Conservation (phyloP, 2,329 filamentous ascomycete species). For the Ceratocystis huliohia region DNA sequence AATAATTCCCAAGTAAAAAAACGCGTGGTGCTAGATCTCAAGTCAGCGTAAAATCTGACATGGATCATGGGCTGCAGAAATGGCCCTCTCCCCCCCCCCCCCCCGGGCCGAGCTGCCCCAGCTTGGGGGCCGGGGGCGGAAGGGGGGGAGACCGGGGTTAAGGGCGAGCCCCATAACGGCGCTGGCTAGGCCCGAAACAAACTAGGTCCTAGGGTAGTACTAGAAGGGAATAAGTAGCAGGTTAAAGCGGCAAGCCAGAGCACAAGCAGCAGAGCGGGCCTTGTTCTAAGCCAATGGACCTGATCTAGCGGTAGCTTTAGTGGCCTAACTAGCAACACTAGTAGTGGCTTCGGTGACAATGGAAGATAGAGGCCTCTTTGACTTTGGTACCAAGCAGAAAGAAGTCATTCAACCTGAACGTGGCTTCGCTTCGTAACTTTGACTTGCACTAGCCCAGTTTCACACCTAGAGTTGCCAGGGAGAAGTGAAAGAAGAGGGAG, state of each 20-base stretch:
- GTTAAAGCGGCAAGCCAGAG: not conserved
- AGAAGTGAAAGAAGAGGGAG: not conserved
- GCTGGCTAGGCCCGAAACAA: not conserved
- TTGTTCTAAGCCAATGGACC: too few species aligned
- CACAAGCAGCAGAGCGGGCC: not conserved
- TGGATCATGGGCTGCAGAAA: not conserved
- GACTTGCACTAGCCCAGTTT: conserved; percentile 4
- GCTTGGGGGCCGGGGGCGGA: not conserved
- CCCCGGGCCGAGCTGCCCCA: not conserved
- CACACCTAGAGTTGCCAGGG: not conserved
- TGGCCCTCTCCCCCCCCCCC: not conserved
- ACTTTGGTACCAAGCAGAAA: too few species aligned
- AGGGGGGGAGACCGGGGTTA: not conserved
- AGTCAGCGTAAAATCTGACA: not conserved
- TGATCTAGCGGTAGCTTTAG: too few species aligned
- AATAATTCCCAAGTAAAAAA: not conserved
- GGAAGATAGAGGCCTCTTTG: too few species aligned
- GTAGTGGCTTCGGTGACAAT: too few species aligned
- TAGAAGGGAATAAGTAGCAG: not conserved
- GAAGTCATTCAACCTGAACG: not conserved
- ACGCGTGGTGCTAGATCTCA: not conserved
- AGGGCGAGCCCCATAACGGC: not conserved
- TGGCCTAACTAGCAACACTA: too few species aligned
- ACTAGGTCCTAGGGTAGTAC: not conserved
- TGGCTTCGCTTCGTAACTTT: conserved; percentile 3